Base-by-base conservation (phyloP, 306 rosid species). In the Ziziphus jujuba region DNA sequence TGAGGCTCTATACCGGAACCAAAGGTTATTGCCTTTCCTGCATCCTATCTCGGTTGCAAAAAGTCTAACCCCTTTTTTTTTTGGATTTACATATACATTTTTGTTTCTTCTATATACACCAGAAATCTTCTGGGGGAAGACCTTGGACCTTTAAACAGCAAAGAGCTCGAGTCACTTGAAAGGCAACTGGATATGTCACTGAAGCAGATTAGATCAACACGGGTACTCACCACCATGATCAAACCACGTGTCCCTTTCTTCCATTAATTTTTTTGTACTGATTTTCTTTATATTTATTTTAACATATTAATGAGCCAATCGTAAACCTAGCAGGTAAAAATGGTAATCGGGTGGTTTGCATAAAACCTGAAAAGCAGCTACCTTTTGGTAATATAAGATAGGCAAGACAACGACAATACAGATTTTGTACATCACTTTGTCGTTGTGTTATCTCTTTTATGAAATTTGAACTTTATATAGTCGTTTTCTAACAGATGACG, bases 121-220 rank as follows among this genome's bases (percentile, higher is more conserved):
- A 93, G 97, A 86, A 88, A 93, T 78, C 90, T 93, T 45, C 77
- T 90, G 87, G 99, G 99, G 62, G 99, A 93, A 85, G 99, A 93
- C 65, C 97, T 93, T 71, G 97, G 95, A 31, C 87, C 90, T 58
- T 77, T 93, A 59, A 86, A 55, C 83, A 90, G 95, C 84, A 93
- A 86, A 79, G 97, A 93, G 60, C 97, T 93, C 1, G 99, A 93
- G 68, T 83, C 91, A 6, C 99, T 93, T 73, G 99, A 93, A 77
- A 93, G 90, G 78, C 97, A 93, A 82, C 87, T 93, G 51, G 99
- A 90, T 71, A 79, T 88, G 61, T 90, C 99, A 63, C 82, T 93
- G 78, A 88, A 88, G 82, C 99, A 84, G 74, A 90, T 93, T 51
- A 84, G 99, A 88, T 88, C 97, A 24, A 88, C 88, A 60, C 79